phyloP scores from a whole-genome alignment of 805 yeast genomes.

The Hanseniaspora hatyaiensis region DNA sequence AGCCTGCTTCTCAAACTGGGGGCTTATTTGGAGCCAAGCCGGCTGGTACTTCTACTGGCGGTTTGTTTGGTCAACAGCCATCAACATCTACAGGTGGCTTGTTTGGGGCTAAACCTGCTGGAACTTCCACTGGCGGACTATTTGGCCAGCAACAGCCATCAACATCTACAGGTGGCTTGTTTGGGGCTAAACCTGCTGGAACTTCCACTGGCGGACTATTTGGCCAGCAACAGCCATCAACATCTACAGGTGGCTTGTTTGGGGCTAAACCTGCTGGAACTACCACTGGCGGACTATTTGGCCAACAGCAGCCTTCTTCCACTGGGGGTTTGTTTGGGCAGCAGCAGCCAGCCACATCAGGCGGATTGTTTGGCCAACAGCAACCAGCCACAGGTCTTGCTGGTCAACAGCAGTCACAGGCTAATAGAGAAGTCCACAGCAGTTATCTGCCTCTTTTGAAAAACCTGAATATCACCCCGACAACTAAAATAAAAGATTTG shows the following conservation, averaged over 20 bases:
- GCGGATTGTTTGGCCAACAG: not conserved
- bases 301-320: constrained; percentile 13
- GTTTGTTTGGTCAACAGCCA: constrained; percentile 25
- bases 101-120: constrained; percentile 30
- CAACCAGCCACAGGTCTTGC: not conserved
- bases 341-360: not conserved
- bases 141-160: constrained; percentile 25
- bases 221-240: constrained; percentile 25
- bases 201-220: constrained; percentile 32
- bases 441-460: constrained; percentile 35
- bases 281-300: constrained; percentile 21
- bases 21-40: constrained; percentile 33
- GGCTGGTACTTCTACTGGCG: constrained; percentile 19
- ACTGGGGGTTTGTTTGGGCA: constrained; percentile 1
- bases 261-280: constrained; percentile 27
- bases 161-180: constrained; percentile 26
- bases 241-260: constrained; percentile 26
- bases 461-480: constrained; percentile 47
- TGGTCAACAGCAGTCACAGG: not conserved
- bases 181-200: constrained; percentile 22
- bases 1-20: constrained; percentile 20
- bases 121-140: constrained; percentile 20
- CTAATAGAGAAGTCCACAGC: constrained; percentile 17
- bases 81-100: constrained; percentile 30
- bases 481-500: constrained; percentile 63